Base-by-base conservation (phyloP, 306 rosid genomes). In the Bauhinia variegata region DNA sequence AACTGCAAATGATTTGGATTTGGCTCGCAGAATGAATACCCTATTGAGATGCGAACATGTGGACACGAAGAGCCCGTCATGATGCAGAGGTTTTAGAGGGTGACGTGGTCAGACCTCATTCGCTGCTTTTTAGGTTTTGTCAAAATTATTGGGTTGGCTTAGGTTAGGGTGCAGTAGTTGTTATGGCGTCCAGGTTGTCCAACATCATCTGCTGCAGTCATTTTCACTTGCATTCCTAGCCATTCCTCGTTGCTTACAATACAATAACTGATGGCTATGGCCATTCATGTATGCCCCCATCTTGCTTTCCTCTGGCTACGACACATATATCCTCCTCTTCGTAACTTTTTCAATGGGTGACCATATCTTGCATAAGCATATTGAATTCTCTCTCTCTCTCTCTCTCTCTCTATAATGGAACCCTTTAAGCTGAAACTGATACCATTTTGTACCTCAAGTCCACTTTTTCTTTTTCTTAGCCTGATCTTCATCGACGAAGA, bases 101-200 rank as follows among this genome's bases (percentile, higher is more conserved):
- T 18, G 63, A 43, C 59, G 65, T 63, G 49, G 43, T 44, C 19
- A 3, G 1, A 23, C 46, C 54, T 55, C 41, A 31, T 71, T 71
- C 36, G 38, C 1, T 11, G 28, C 16, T 15, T 64, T 49, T 41
- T 31, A 32, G 36, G 19, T 52, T 63, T 37, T 5, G 57, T 63
- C 72, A 44, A 56, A 13, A 44, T 75, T 58, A 37, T 33, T 58
- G 37, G 44, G 4, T 7, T 16, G 16, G 31, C 31, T 7, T 4
- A 11, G 36, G 36, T 18, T 0, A 11, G 18, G 34, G 42, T 23
- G 28, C 28, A 23, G 28, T 23, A 23, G 28, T 23, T 23, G 28
- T 23, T 23, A 70, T 70, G 60, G 59, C 11, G 12, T 60, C 60
- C 61, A 60, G 61, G 44, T 60, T 39, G 70, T 44, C 62, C 65